Percentiles rank a stretch among this genome's conserved stretches.
phyloP scores from a whole-genome alignment of 352 stramenopile genomes.

The Phytophthora citrophthora region DNA sequence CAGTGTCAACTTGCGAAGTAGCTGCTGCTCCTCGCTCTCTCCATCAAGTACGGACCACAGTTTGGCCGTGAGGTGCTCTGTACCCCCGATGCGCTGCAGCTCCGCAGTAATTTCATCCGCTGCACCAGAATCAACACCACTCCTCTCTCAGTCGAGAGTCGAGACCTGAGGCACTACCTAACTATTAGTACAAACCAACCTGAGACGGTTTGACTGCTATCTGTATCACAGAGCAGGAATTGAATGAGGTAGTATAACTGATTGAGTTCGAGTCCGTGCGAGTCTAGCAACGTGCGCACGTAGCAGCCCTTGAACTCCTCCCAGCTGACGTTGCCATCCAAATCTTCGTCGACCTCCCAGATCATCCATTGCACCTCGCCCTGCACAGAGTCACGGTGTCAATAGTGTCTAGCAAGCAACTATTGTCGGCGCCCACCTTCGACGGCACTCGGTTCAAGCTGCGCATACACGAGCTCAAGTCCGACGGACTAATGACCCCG shows the following conservation, averaged over 20 bases:
- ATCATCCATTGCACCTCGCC: constrained; percentile 96
- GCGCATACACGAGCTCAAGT: constrained; percentile 57
- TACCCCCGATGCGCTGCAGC: constrained; percentile 52
- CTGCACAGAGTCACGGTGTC: constrained; percentile 29
- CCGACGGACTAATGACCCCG: constrained; percentile 44
- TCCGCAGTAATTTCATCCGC: constrained; percentile 57
- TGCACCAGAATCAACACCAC: constrained; percentile 24
- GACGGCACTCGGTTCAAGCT: constrained; percentile 35
- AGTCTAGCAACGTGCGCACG: constrained; percentile 90
- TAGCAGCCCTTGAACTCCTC: constrained; percentile 95
- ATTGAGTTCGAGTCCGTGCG: constrained; percentile 91
- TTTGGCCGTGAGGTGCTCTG: constrained; percentile 46
- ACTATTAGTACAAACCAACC: constrained; percentile 38
- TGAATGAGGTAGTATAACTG: constrained; percentile 95
- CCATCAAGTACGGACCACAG: constrained; percentile 46
- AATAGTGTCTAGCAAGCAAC: not conserved
- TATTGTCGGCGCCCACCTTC: constrained; percentile 36
- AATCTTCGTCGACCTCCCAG: constrained; percentile 97
- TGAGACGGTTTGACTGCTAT: constrained; percentile 90
- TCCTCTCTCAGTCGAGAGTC: not conserved
- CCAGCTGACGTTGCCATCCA: constrained; percentile 92
- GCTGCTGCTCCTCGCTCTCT: constrained; percentile 50
- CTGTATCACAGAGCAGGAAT: constrained; percentile 94
- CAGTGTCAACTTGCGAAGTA: constrained; percentile 55
- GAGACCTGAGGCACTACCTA: not conserved